These are phyloP conservation scores for Zymoseptoria pseudotritici DNA, from an alignment of 2,329 filamentous ascomycete species.

Conservation along the genomic window DNA sequence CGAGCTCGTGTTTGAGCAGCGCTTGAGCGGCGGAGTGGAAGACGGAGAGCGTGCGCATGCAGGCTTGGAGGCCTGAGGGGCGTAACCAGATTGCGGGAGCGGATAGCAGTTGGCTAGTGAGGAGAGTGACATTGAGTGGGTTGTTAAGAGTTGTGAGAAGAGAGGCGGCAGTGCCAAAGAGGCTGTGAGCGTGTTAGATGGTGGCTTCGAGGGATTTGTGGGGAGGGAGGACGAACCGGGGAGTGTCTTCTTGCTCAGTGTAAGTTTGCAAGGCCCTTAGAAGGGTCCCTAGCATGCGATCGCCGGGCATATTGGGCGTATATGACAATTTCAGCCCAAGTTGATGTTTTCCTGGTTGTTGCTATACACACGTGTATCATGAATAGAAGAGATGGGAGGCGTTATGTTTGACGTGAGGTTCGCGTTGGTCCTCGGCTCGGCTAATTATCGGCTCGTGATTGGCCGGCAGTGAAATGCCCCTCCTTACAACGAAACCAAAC, in stretches of 20 bases:
- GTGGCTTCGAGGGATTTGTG: neutral
- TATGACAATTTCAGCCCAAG: neutral
- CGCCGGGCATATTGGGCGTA: constrained; percentile 50
- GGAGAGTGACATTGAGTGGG: constrained; percentile 64
- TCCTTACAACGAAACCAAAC: neutral
- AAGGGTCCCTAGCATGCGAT: constrained; percentile 59
- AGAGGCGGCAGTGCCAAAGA: constrained; percentile 59
- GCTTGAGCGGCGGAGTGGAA: constrained; percentile 61
- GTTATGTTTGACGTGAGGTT: neutral
- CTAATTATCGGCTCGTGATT: neutral
- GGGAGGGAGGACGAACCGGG: constrained; percentile 37
- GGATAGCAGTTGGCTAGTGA: constrained; percentile 64
- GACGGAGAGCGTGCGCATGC: constrained; percentile 60
- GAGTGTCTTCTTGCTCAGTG: constrained; percentile 52
- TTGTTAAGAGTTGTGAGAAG: constrained; percentile 65
- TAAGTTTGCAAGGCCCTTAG: constrained; percentile 56
- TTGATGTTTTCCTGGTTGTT: neutral
- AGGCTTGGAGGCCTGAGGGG: constrained; percentile 55
- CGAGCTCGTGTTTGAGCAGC: constrained; percentile 43
- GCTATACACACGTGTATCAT: neutral
- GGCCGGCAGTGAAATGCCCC: neutral
- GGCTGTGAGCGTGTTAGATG: constrained; percentile 24
- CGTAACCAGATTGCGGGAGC: constrained; percentile 63
- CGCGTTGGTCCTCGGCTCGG: neutral
- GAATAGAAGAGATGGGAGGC: neutral